A percentile compares a stretch with the other conserved stretches of the same genome.
Conservation (phyloP, 441 rosid genomes). For the Corymbia citriodora region DNA sequence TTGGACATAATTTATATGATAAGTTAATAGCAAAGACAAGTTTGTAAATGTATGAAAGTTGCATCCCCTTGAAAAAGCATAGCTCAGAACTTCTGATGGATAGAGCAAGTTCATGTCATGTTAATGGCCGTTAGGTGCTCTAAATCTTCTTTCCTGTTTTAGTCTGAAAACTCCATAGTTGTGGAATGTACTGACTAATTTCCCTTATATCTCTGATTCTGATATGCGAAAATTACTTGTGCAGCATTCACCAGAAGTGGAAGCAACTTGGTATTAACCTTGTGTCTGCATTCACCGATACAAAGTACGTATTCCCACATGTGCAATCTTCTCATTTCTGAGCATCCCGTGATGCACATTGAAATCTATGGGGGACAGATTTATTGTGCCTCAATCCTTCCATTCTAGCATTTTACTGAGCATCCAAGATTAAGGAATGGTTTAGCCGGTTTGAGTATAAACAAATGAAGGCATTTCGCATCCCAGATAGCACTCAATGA, state of each 20-base stretch:
- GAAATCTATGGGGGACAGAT: background rate
- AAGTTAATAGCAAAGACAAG: background rate
- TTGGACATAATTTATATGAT: background rate
- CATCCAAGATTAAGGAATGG: background rate
- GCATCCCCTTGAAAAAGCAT: background rate
- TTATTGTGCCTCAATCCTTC: fast-evolving
- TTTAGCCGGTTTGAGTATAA: background rate
- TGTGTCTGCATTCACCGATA: background rate
- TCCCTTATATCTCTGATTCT: background rate
- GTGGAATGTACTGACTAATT: background rate
- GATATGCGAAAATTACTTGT: too few relatives aligned
- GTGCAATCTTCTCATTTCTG: background rate
- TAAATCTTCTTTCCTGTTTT: background rate
- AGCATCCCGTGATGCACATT: background rate
- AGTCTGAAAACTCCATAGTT: background rate
- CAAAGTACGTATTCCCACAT: background rate
- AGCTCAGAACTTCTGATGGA: background rate
- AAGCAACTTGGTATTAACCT: background rate
- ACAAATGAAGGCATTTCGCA: background rate
- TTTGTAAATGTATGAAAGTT: fast-evolving
- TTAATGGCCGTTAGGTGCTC: background rate
- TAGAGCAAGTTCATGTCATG: background rate
- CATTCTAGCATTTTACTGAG: fast-evolving
- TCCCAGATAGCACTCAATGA: background rate
- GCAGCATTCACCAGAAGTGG: background rate